These are phyloP conservation scores for Neurospora sp. DNA, from an alignment of 2,329 filamentous ascomycete genomes.

Conservation along the genomic window DNA sequence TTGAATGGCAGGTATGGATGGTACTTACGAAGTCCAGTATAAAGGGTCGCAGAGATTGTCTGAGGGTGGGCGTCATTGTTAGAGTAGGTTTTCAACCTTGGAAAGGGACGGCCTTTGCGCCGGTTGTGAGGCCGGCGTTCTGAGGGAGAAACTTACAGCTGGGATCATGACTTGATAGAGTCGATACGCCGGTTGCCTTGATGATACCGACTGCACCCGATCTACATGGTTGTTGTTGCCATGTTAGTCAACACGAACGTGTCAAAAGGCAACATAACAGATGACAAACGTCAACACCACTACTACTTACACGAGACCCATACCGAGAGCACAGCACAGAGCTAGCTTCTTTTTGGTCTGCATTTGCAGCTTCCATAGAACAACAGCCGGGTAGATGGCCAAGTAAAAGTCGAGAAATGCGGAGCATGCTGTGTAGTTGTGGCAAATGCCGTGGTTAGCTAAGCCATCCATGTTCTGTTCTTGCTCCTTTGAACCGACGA, in stretches of 20 bases:
- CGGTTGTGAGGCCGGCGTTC: not conserved
- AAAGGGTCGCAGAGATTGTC: conserved; percentile 30
- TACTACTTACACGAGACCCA: conserved; percentile 26
- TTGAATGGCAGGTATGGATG: not conserved
- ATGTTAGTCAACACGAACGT: not conserved
- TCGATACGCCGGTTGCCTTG: conserved; percentile 22
- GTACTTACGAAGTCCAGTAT: conserved; percentile 33
- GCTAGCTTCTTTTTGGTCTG: conserved; percentile 30
- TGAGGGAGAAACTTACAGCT: conserved; percentile 11
- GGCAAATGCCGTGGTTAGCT: conserved; percentile 2
- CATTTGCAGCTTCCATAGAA: conserved; percentile 28
- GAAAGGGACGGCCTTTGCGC: not conserved
- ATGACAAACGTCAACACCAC: not conserved
- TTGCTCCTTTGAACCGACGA: conserved; percentile 24
- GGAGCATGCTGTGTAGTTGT: conserved; percentile 22
- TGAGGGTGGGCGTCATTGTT: not conserved
- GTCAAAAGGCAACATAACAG: not conserved
- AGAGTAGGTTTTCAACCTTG: not conserved
- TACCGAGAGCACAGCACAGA: conserved; percentile 26
- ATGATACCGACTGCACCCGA: conserved; percentile 22
- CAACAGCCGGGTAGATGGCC: conserved; percentile 29
- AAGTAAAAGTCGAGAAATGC: conserved; percentile 31
- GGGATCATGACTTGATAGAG: conserved; percentile 19
- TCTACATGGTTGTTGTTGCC: conserved; percentile 7
- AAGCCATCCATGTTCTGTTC: conserved; percentile 25